Evolutionary conservation across 2,329 filamentous ascomycete species (phyloP), one percentile per base, ranked within the genome.

Genomic region (Pestalotiopsis sp.): DNA sequence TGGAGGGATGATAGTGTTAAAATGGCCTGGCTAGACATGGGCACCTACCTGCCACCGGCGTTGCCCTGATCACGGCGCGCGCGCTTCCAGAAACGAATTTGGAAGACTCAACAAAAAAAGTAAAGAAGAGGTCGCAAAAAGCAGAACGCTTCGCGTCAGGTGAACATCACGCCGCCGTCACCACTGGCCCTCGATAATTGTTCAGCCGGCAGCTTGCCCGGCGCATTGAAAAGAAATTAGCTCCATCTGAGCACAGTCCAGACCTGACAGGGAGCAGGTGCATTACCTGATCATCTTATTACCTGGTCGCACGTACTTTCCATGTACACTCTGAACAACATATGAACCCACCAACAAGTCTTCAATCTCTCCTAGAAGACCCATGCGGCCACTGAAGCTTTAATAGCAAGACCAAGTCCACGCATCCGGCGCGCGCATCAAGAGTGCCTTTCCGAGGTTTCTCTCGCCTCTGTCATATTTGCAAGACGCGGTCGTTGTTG

Each of bases 221-320:
- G 55, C 55, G 64, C 64, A 59, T 66, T 59, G 55, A 52, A 52
- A 66, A n/a, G 13, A 59, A 59, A 59, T 35, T 56, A 65, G 40
- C 52, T 56, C 30, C 30, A 38, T 35, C 60, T 11, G 11, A 44
- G 39, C 60, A 30, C 38, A 38, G 60, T 24, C 35, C 60, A 63
- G 58, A 35, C 30, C 38, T 22, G 60, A 40, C 58, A 20, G 3
- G 58, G 58, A 58, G 22, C 26, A 13, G 24, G 26, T 35, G 22
- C 56, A 35, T 22, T 26, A 52, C 20, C 20, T 35, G 30, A 35
- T 35, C 48, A 55, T 55, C 48, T 55, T 55, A 22, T 55, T 35
- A 35, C 30, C 30, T 35, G 30, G 30, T 35, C 30, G 30, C 7
- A 52, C 44, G 44, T 52, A 52, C 44, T 44, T 44, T 17, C 13